A percentile compares a stretch with the other conserved stretches of the same genome.
Evolutionary conservation across 805 yeast species (phyloP).

Genomic region (Wickerhamiella allomyrinae): DNA sequence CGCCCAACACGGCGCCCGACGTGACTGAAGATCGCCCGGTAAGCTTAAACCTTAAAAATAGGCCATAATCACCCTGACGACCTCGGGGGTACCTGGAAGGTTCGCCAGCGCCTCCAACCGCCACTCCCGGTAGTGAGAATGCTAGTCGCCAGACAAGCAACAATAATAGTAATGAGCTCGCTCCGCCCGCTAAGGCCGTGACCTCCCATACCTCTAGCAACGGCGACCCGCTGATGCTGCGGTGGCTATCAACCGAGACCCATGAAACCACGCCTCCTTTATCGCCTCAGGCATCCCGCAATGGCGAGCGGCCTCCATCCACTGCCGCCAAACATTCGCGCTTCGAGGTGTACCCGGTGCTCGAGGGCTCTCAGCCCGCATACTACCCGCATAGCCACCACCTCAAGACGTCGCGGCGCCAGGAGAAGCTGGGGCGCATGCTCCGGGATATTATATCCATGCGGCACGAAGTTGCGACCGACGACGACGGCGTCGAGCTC

Average conservation of each 20-base stretch:
- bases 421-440: slow-evolving; percentile 26
- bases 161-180: background rate
- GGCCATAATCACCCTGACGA: no score
- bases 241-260: background rate
- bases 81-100: no score
- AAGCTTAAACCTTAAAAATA: no score
- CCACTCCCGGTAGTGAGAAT: no score
- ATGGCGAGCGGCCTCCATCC: background rate
- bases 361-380: slow-evolving; percentile 28
- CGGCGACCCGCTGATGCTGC: background rate
- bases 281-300: background rate
- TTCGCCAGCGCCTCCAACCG: no score
- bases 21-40: no score
- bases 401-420: slow-evolving; percentile 42
- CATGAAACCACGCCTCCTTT: background rate
- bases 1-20: no score
- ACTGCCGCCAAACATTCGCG: slow-evolving; percentile 17
- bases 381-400: slow-evolving; percentile 58
- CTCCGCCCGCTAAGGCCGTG: background rate
- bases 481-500: slow-evolving; percentile 4
- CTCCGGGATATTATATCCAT: slow-evolving; percentile 14
- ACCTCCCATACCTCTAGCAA: background rate
- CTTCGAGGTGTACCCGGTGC: slow-evolving; percentile 22
- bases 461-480: slow-evolving; percentile 10
- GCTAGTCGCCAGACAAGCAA: background rate